Percentiles rank a stretch among this genome's conserved stretches.
Conservation (phyloP, 192 early-diverging fungal genomes). For the Phycomyces blakesleeanus region DNA sequence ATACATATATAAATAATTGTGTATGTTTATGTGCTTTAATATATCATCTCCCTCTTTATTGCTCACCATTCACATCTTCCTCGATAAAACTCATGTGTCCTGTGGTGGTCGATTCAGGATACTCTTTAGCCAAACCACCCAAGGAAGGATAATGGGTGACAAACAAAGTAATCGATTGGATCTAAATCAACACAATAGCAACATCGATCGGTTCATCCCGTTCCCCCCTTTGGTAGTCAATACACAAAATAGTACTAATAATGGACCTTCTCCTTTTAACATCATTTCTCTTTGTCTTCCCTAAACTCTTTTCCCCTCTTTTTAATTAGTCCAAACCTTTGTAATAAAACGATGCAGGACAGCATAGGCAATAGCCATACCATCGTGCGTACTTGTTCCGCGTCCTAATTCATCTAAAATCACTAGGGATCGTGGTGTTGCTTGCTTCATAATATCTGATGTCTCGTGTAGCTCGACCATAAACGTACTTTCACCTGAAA, state of each 20-base stretch:
- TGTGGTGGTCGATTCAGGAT: conserved; percentile 30
- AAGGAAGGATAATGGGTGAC: conserved; percentile 81
- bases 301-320: conserved; percentile 89
- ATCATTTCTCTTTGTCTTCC: conserved; percentile 54
- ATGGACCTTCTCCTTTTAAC: too few relatives aligned
- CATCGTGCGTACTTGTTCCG: conserved; percentile 95
- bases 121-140: conserved; percentile 38
- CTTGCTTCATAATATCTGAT: conserved; percentile 84
- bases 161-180: conserved; percentile 60
- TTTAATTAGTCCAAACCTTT: conserved; percentile 89
- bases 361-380: conserved; percentile 91
- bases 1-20: too few relatives aligned
- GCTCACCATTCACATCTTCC: conserved; percentile 21
- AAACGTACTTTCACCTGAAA: conserved; percentile 93
- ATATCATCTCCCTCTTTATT: conserved; percentile 12
- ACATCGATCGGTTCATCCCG: conserved; percentile 72
- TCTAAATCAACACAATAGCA: conserved; percentile 52
- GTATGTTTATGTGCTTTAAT: too few relatives aligned
- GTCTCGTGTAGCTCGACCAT: conserved; percentile 97
- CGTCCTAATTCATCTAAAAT: conserved; percentile 97
- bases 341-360: conserved; percentile 86
- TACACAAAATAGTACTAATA: too few relatives aligned
- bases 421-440: conserved; percentile 85
- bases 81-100: conserved; percentile 56
- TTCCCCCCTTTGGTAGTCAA: too few relatives aligned